Evolutionary conservation across 495 filamentous ascomycete genomes (phyloP).

Genomic region (Neurospora tetrasperma): DNA sequence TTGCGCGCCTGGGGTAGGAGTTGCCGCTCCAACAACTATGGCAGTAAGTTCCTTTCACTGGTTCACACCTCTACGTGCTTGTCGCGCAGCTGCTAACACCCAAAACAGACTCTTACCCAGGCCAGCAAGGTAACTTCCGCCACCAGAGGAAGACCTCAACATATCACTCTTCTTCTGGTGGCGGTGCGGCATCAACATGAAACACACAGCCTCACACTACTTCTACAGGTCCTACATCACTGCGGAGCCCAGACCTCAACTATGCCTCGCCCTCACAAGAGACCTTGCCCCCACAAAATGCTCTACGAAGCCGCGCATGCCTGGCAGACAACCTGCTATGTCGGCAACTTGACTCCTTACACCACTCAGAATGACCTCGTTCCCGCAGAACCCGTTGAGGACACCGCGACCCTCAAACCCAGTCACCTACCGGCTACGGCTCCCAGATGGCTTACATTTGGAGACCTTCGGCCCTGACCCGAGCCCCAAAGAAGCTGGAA

Average conservation of each 20-base stretch:
- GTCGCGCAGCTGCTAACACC: not conserved
- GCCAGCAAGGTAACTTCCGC: not conserved
- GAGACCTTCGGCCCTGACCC: no score
- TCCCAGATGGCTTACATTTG: no score
- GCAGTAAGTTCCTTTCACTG: not conserved
- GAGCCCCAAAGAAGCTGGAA: not conserved
- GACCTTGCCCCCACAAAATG: not conserved
- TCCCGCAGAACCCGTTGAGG: constrained; percentile 28
- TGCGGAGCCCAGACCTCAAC: not conserved
- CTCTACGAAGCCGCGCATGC: not conserved
- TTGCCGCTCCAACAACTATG: not conserved
- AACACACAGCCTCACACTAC: not conserved
- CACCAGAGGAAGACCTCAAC: not conserved
- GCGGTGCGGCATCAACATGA: not conserved
- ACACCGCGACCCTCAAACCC: no score
- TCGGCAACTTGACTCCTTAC: constrained; percentile 48
- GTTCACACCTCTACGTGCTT: not conserved
- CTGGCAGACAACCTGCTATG: not conserved
- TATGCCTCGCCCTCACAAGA: not conserved
- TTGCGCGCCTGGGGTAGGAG: not conserved
- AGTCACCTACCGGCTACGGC: no score
- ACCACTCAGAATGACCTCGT: constrained; percentile 92
- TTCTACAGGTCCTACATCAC: not conserved
- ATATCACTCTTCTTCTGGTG: not conserved
- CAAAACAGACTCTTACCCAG: not conserved